Evolutionary conservation across 164 flowering plant genomes (phyloP).

Genomic region (Kalanchoe fedtschenkoi): DNA sequence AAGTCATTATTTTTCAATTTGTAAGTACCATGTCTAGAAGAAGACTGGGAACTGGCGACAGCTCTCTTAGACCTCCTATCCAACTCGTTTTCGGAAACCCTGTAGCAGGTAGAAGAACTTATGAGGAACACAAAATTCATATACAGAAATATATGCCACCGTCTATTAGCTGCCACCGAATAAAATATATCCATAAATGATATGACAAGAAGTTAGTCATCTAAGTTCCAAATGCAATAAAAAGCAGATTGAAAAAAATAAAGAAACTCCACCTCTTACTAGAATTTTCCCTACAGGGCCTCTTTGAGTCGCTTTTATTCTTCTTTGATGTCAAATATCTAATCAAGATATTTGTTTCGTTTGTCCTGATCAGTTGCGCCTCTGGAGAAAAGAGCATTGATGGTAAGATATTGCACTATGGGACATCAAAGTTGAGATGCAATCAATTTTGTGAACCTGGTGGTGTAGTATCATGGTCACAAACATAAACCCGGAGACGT

Average conservation of each 20-base stretch:
- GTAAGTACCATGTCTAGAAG: constrained; percentile 27
- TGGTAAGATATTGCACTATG: not conserved
- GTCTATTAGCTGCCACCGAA: too few species aligned
- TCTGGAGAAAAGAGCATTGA: constrained; percentile 27
- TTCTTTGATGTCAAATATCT: constrained; percentile 68
- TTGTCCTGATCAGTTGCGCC: constrained; percentile 67
- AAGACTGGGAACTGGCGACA: constrained; percentile 18
- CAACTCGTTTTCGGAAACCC: constrained; percentile 52
- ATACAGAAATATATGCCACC: too few species aligned
- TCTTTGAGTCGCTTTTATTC: constrained; percentile 46
- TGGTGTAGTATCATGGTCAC: constrained; percentile 51
- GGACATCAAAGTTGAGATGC: not conserved
- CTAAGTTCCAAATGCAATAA: not conserved
- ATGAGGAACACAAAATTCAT: too few species aligned
- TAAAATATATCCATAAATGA: not conserved
- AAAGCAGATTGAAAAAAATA: not conserved
- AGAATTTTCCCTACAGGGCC: constrained; percentile 19
- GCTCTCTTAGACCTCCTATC: constrained; percentile 61
- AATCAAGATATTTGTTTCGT: constrained; percentile 79
- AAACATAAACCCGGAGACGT: constrained; percentile 43
- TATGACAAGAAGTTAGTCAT: not conserved
- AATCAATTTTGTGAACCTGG: constrained; percentile 29
- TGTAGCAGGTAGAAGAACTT: constrained; percentile 10
- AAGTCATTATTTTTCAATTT: not conserved
- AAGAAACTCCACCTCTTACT: constrained; percentile 54